phyloP scores from a whole-genome alignment of 1,284 basidiomycete species.

The Paramarasmius palmivorus region DNA sequence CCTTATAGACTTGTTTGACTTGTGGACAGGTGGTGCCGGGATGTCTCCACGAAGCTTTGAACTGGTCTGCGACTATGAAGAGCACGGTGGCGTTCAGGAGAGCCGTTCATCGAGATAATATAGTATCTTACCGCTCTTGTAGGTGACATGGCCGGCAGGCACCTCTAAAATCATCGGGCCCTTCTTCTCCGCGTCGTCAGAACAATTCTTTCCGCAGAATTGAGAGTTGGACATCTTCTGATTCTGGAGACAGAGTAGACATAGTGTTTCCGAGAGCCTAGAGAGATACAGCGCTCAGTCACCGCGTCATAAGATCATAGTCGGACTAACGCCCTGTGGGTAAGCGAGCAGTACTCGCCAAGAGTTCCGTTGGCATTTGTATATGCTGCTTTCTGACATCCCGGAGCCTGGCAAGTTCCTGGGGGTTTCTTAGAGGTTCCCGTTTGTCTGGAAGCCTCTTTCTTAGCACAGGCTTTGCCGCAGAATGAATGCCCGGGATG shows the following conservation, averaged over 20 bases:
- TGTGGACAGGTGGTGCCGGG: constrained; percentile 47
- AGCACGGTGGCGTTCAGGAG: neutral
- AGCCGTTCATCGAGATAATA: no score
- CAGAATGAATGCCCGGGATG: constrained; percentile 59
- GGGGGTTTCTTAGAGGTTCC: constrained; percentile 9
- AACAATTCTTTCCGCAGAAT: constrained; percentile 57
- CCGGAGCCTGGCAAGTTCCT: constrained; percentile 50
- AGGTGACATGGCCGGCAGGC: constrained; percentile 56
- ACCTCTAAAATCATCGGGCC: constrained; percentile 60
- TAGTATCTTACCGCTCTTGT: constrained; percentile 63
- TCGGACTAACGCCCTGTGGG: constrained; percentile 45
- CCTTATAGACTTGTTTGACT: constrained; percentile 61
- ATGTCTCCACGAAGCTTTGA: constrained; percentile 67
- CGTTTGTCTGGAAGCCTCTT: constrained; percentile 24
- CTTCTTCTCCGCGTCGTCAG: constrained; percentile 48
- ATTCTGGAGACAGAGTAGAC: constrained; percentile 54
- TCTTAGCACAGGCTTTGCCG: constrained; percentile 56
- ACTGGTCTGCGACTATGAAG: constrained; percentile 56
- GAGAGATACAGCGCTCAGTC: constrained; percentile 1
- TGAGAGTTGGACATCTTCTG: constrained; percentile 54
- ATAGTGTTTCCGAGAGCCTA: constrained; percentile 49
- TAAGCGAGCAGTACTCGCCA: constrained; percentile 47
- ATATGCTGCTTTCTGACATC: constrained; percentile 47
- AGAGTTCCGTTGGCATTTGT: constrained; percentile 30
- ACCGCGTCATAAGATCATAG: neutral